phyloP scores from a whole-genome alignment of 2,329 filamentous ascomycete genomes.

The Tolypocladium ovalisporum region DNA sequence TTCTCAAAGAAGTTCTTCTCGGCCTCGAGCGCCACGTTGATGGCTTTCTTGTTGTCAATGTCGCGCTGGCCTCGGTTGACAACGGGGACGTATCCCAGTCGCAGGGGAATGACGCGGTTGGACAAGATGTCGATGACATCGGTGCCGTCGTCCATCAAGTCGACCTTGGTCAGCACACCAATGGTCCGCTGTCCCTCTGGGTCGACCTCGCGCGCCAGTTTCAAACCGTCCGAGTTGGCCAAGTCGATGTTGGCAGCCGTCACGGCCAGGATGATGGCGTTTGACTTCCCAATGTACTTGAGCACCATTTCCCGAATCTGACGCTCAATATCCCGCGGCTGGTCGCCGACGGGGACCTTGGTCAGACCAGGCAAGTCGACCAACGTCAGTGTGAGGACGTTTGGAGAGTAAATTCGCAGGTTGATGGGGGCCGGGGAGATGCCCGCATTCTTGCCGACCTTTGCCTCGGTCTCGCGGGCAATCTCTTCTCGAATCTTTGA shows the following conservation, averaged over 20 bases:
- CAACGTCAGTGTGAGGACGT: constrained; percentile 91
- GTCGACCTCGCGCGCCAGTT: constrained; percentile 92
- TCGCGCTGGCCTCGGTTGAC: constrained; percentile 97
- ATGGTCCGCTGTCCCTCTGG: constrained; percentile 96
- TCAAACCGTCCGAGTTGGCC: constrained; percentile 95
- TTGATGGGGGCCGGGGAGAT: constrained; percentile 97
- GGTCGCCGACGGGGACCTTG: constrained; percentile 92
- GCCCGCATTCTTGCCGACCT: constrained; percentile 91
- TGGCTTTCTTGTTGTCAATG: constrained; percentile 96
- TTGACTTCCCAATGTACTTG: constrained; percentile 97
- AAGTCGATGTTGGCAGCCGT: constrained; percentile 96
- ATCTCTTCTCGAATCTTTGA: constrained; percentile 98
- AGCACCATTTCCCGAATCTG: constrained; percentile 98
- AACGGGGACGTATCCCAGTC: constrained; percentile 91
- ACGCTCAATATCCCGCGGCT: constrained; percentile 90
- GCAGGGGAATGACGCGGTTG: constrained; percentile 89
- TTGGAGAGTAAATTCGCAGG: constrained; percentile 94
- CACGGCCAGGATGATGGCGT: constrained; percentile 94
- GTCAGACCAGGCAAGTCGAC: constrained; percentile 95
- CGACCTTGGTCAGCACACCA: constrained; percentile 95
- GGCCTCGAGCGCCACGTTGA: constrained; percentile 79
- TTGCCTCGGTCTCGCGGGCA: constrained; percentile 87
- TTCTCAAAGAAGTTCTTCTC: constrained; percentile 98
- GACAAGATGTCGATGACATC: constrained; percentile 98
- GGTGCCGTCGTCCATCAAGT: constrained; percentile 97